phyloP scores from a whole-genome alignment of 2,329 filamentous ascomycete species.

The Dendryphion nanum region DNA sequence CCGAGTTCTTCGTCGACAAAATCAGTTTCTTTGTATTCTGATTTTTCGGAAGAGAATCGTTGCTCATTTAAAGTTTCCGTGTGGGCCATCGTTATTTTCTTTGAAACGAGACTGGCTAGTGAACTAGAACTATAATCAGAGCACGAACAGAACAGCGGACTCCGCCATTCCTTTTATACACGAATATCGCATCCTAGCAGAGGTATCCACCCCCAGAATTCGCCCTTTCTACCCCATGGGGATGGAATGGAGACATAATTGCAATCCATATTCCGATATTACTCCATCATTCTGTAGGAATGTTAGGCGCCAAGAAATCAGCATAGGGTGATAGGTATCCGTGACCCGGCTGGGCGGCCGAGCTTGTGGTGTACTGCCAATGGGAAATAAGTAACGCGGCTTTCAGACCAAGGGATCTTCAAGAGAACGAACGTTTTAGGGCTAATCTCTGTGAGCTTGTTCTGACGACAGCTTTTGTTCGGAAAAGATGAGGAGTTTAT shows the following conservation, averaged over 20 bases:
- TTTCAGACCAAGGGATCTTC: background rate
- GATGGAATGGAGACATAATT: background rate
- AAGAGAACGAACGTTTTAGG: background rate
- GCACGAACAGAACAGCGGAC: too few relatives aligned
- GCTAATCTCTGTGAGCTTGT: too few relatives aligned
- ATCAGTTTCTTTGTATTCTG: conserved; percentile 3
- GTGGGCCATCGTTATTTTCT: conserved; percentile 2
- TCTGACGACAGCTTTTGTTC: background rate
- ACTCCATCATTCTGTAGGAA: too few relatives aligned
- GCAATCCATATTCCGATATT: background rate
- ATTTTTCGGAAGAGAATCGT: conserved; percentile 3
- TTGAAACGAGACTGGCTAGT: background rate
- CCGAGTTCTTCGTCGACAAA: conserved; percentile 4
- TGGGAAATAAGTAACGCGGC: conserved; percentile 1
- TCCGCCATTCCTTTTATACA: too few relatives aligned
- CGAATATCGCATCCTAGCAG: background rate
- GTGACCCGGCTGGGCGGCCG: background rate
- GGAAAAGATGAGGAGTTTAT: background rate
- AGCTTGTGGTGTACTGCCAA: conserved; percentile 1
- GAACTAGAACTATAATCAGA: background rate
- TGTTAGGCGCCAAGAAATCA: background rate
- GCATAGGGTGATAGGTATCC: background rate
- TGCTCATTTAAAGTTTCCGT: background rate
- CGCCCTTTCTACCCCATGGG: background rate
- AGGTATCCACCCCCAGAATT: background rate